Evolutionary conservation across 768 basidiomycete species (phyloP).

Genomic region (Mycena rosella): DNA sequence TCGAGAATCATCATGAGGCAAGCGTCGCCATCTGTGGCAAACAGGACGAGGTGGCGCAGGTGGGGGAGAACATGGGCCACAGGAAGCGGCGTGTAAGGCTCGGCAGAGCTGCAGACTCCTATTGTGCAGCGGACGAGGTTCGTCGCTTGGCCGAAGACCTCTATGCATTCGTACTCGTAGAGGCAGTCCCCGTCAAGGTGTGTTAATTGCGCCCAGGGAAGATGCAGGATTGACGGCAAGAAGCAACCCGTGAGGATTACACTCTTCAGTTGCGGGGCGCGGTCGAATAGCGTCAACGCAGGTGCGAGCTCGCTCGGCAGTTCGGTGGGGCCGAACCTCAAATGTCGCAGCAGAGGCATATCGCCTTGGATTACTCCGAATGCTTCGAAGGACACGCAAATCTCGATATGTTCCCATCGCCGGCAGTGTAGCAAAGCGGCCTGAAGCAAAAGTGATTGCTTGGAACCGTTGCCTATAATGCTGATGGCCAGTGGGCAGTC

Average conservation of each 20-base stretch:
- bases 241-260: background rate
- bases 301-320: background rate
- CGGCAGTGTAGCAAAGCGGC: background rate
- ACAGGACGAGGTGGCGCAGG: background rate
- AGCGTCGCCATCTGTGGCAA: background rate
- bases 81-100: background rate
- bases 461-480: background rate
- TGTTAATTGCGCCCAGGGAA: slow-evolving; percentile 10
- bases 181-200: slow-evolving; percentile 3
- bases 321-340: slow-evolving; percentile 3
- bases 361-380: slow-evolving; percentile 10
- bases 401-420: slow-evolving; percentile 15
- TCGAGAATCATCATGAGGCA: background rate
- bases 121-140: slow-evolving; percentile 3
- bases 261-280: background rate
- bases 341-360: slow-evolving; percentile 18
- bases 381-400: background rate
- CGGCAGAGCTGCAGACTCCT: background rate
- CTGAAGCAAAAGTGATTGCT: background rate
- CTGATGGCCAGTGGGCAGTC: slow-evolving; percentile 9
- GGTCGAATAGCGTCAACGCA: background rate
- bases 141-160: background rate
- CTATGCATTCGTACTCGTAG: slow-evolving; percentile 15
- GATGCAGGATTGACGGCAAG: background rate
- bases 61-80: background rate